Evolutionary conservation across 805 yeast genomes (phyloP), one percentile per base, ranked within the genome.

Genomic region (Saccharomycopsis javanensis): DNA sequence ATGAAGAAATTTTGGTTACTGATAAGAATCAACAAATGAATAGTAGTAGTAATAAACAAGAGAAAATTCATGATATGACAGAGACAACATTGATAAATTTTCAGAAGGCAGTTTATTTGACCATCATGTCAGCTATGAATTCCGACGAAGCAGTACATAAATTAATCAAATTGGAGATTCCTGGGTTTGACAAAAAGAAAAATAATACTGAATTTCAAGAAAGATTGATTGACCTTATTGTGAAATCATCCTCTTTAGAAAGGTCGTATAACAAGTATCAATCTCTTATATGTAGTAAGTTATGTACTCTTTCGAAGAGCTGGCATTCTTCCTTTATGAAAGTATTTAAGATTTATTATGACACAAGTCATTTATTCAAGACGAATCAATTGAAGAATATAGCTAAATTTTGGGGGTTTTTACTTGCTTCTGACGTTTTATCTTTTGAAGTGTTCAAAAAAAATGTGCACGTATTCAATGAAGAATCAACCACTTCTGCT

Each of bases 61-160:
- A 30, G 28, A 62, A 35, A 53, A 75, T 84, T 45, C 73, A 75
- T 45, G 97, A 91, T 68, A 69, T 85, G 75, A 86, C 96, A 0
- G 85, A 85, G 51, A 71, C 83, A 0, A 80, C 80, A 27, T 69
- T 83, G 31, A 73, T 82, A 1, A 81, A 82, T 54, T 81, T 82
- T 63, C 88, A 88, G 63, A 88, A 88, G 64, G 79, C 79, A 1
- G 85, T 92, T 1, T 92, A 92, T 64, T 71, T 91, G 30, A 85
- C 92, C 0, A 73, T 94, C 8, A 89, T 88, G 85, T 88, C 97
- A 23, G 83, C 96, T 59, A 80, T 92, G 84, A 84, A 95, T 0
- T 82, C 91, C 4, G 96, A 88, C 63, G 99, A 94, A 72, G 92
- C 96, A 0, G 90, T 88, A 0, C 98, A 91, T 68, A 91, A 91